Evolutionary conservation across 257 asterid species (phyloP), one percentile per base, ranked within the genome.

Genomic region (Forsythia viridissima): DNA sequence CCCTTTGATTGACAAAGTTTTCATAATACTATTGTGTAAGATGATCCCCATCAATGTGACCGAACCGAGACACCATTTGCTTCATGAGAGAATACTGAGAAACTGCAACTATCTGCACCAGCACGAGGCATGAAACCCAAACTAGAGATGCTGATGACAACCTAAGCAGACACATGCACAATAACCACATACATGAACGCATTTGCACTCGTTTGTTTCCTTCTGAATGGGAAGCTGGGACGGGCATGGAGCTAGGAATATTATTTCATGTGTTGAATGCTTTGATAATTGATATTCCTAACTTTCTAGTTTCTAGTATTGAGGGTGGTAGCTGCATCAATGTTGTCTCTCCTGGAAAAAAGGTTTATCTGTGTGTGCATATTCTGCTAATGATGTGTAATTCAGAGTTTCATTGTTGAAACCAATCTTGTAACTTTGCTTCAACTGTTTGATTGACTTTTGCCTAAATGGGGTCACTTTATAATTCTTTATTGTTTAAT

Each of bases 71-170:
- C 91, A 92, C 92, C 98, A 93, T 91, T 89, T 91, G 93, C 99
- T 93, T 90, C 84, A 85, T 89, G 94, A 91, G 92, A 93, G 93
- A 93, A 95, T 88, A 92, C 97, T 93, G 97, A 95, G 96, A 93
- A 92, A 94, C 96, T 93, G 99, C 90, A 95, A 95, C 98, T 95
- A 95, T 87, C 95, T 93, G 93, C 97, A 94, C 91, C 98, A 94
- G 98, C 99, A 95, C 91, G 79, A 84, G 95, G 97, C 98, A 91
- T 87, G 91, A 82, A 85, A 88, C 93, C 99, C 90, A 91, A 91
- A 92, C 91, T 87, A 83, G 96, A 24, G 24, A 90, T 90, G 98
- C 93, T 90, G 98, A 95, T 92, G 97, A 88, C 88, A 88, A 88
- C 96, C 97, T 91, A 93, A 85, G 86, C 83, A 82, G 88, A 84